Conservation (phyloP, 331 rosid species). For the Erythrophleum ivorense region DNA sequence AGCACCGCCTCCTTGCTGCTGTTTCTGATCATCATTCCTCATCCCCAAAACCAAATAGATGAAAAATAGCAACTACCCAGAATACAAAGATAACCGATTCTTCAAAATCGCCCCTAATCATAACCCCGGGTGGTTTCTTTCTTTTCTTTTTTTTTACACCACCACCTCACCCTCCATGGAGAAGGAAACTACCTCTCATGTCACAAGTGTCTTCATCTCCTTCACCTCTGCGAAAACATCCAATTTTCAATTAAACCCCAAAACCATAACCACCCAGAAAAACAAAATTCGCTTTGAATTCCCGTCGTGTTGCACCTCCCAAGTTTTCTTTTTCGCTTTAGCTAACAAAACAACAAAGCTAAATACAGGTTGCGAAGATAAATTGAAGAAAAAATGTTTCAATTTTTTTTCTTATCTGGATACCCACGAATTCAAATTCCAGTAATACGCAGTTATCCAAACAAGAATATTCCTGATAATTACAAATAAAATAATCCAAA, state of each 20-base stretch:
- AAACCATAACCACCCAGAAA: constrained; percentile 42
- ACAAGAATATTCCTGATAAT: constrained; percentile 30
- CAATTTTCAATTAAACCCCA: constrained; percentile 52
- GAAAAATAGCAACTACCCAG: constrained; percentile 53
- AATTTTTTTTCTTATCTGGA: constrained; percentile 36
- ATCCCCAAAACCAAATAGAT: constrained; percentile 72
- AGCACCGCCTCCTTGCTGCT: constrained; percentile 69
- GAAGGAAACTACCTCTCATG: constrained; percentile 56
- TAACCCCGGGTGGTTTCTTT: constrained; percentile 61
- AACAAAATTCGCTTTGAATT: constrained; percentile 35
- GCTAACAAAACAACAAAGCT: constrained; percentile 37
- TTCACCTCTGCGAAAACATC: constrained; percentile 47
- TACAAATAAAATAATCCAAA: constrained; percentile 39
- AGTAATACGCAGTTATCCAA: constrained; percentile 24
- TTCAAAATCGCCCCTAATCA: constrained; percentile 56
- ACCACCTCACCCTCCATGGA: constrained; percentile 42
- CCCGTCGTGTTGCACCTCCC: constrained; percentile 38
- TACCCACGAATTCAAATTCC: constrained; percentile 42
- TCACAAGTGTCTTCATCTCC: constrained; percentile 60
- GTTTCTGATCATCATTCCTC: constrained; percentile 86
- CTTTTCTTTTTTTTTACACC: constrained; percentile 35
- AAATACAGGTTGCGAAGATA: constrained; percentile 32
- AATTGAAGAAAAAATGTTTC: constrained; percentile 13
- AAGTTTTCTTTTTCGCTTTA: background rate
- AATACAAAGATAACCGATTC: constrained; percentile 56